phyloP scores from a whole-genome alignment of 306 rosid species.

The Mimosa bimucronata region DNA sequence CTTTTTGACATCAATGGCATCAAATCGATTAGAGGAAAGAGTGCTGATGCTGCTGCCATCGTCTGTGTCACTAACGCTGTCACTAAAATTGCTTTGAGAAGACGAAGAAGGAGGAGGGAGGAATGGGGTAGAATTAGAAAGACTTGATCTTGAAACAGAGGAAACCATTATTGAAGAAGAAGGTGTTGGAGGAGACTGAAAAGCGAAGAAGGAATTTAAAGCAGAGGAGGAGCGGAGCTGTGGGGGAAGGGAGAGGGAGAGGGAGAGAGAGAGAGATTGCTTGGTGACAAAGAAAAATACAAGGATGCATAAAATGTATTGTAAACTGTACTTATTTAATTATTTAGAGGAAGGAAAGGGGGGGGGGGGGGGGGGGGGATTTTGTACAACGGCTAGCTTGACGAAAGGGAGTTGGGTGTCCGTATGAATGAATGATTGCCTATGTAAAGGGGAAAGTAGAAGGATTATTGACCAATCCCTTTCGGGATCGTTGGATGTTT shows the following conservation, averaged over 20 bases:
- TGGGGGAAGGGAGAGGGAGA: neutral
- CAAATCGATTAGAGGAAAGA: constrained; percentile 35
- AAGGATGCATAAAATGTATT: neutral
- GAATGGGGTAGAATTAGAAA: constrained; percentile 53
- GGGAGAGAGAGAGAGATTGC: constrained; percentile 33
- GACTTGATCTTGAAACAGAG: constrained; percentile 36
- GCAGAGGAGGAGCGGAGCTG: constrained; percentile 1
- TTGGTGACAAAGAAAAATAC: constrained; percentile 44
- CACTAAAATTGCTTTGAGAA: constrained; percentile 15
- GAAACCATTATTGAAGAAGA: neutral
- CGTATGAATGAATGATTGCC: neutral
- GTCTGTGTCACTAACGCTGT: constrained; percentile 45
- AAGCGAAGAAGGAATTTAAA: neutral
- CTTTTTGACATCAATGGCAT: constrained; percentile 24
- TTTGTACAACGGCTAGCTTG: constrained; percentile 21
- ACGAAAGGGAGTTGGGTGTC: neutral
- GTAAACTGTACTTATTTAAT: neutral
- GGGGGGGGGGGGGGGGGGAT: too few relatives aligned
- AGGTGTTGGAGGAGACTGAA: neutral
- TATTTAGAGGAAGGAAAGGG: constrained; percentile 12
- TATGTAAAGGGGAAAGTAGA: neutral
- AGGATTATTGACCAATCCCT: neutral
- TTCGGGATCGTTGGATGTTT: constrained; percentile 1
- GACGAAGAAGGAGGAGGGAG: constrained; percentile 44
- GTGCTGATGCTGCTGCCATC: constrained; percentile 46